These are phyloP conservation scores for Trichoderma reesei DNA, from an alignment of 495 filamentous ascomycete genomes.

Conservation along the genomic window DNA sequence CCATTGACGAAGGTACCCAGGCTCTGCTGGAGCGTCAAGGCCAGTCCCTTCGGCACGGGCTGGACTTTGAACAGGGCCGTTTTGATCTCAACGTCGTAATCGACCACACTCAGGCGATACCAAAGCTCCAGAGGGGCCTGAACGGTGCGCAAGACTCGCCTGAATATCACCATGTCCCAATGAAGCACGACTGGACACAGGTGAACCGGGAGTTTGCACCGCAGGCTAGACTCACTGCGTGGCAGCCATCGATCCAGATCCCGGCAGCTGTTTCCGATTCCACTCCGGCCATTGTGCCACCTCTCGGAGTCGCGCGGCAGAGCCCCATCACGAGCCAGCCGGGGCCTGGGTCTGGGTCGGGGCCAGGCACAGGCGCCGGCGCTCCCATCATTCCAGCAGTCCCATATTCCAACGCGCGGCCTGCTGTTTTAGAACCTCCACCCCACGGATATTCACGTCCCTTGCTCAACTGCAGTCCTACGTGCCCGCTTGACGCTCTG, in stretches of 20 bases:
- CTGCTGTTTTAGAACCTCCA: background rate
- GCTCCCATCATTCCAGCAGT: background rate
- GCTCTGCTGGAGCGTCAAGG: conserved; percentile 38
- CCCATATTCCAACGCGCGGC: background rate
- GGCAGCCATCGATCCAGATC: background rate
- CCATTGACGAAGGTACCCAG: background rate
- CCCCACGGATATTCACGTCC: conserved; percentile 5
- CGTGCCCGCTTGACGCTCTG: conserved; percentile 63
- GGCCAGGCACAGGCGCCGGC: background rate
- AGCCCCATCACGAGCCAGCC: background rate
- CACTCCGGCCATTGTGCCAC: background rate
- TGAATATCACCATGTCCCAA: conserved; percentile 26
- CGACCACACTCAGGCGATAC: conserved; percentile 32
- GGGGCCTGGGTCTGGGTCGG: background rate
- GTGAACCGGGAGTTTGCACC: conserved; percentile 11
- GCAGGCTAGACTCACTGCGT: background rate
- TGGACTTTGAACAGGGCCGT: conserved; percentile 50
- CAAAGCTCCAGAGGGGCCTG: conserved; percentile 26
- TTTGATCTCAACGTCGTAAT: conserved; percentile 62
- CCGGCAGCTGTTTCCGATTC: background rate
- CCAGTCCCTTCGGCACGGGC: conserved; percentile 42
- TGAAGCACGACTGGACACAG: conserved; percentile 39
- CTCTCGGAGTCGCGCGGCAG: background rate
- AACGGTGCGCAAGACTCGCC: conserved; percentile 30
- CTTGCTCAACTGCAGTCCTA: conserved; percentile 49